Evolutionary conservation across 2,329 filamentous ascomycete species (phyloP).

Genomic region (Cryoendolithus antarcticus): DNA sequence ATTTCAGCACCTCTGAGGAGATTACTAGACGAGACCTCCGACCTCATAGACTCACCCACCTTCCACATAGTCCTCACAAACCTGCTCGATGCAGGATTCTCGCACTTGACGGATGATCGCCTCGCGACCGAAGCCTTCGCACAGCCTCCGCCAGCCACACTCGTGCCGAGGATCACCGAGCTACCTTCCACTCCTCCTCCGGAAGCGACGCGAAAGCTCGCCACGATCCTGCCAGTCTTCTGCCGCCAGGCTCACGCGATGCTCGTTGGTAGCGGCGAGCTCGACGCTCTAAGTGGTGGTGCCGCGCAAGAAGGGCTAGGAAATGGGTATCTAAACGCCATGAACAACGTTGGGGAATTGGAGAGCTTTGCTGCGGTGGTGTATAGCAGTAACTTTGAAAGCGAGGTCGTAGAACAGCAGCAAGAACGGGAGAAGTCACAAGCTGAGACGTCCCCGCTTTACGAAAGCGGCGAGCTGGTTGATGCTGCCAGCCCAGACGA

Average conservation of each 20-base stretch:
- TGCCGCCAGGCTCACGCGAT: constrained; percentile 85
- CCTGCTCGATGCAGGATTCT: constrained; percentile 79
- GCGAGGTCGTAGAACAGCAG: constrained; percentile 29
- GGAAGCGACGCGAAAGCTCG: constrained; percentile 47
- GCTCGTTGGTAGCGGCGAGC: constrained; percentile 60
- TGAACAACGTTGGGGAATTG: constrained; percentile 64
- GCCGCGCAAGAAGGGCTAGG: constrained; percentile 22
- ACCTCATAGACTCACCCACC: constrained; percentile 85
- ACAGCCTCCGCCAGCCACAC: constrained; percentile 25
- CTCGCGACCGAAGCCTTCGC: constrained; percentile 63
- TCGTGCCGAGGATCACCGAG: constrained; percentile 42
- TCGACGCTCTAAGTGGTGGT: constrained; percentile 28
- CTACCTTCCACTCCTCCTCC: constrained; percentile 23
- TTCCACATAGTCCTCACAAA: constrained; percentile 78
- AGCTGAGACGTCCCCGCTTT: too few relatives aligned
- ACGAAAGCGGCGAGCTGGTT: too few relatives aligned
- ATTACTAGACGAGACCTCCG: constrained; percentile 87
- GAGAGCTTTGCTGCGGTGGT: constrained; percentile 79
- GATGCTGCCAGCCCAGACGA: too few relatives aligned
- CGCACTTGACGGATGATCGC: constrained; percentile 69
- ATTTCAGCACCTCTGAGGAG: constrained; percentile 53
- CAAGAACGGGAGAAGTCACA: too few relatives aligned
- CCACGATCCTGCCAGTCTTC: constrained; percentile 78
- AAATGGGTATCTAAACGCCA: constrained; percentile 44
- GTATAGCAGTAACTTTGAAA: constrained; percentile 68